Percentiles rank a stretch among this genome's conserved stretches.
Conservation (phyloP, 805 yeast genomes). For the Metschnikowia corniflorae region DNA sequence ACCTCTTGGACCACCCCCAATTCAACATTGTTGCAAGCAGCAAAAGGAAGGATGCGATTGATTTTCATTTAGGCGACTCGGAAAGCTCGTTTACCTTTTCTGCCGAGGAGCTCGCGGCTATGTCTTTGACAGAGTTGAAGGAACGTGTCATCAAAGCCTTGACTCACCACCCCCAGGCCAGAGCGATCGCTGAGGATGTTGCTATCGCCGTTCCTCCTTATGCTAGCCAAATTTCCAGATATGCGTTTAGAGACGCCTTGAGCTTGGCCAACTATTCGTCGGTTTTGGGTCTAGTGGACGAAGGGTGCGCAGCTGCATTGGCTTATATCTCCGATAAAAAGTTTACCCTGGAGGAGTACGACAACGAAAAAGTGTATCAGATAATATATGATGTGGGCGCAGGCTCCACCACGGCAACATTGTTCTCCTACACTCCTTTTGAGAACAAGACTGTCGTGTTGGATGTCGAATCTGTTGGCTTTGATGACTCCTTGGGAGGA, state of each 20-base stretch:
- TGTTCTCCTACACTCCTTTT: constrained; percentile 58
- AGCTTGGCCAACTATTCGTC: constrained; percentile 59
- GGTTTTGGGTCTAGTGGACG: constrained; percentile 71
- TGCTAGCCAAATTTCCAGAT: constrained; percentile 61
- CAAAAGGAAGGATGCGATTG: constrained; percentile 47
- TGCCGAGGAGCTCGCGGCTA: constrained; percentile 80
- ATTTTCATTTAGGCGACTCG: constrained; percentile 46
- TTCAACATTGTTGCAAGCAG: constrained; percentile 39
- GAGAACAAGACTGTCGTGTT: constrained; percentile 43
- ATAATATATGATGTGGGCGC: constrained; percentile 90
- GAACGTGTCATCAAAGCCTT: constrained; percentile 62
- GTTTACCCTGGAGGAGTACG: constrained; percentile 31
- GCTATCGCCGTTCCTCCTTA: constrained; percentile 78
- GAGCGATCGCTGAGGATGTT: constrained; percentile 54
- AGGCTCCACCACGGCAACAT: constrained; percentile 82
- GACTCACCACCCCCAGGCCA: constrained; percentile 45
- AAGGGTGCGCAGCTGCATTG: constrained; percentile 88
- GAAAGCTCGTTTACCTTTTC: constrained; percentile 33
- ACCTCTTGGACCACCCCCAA: constrained; percentile 58
- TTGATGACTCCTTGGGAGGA: constrained; percentile 71
- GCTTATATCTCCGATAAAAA: constrained; percentile 65
- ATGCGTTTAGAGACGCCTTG: constrained; percentile 69
- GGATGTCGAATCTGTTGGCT: constrained; percentile 70
- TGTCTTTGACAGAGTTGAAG: constrained; percentile 68
- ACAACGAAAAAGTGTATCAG: constrained; percentile 49